These are phyloP conservation scores for Fremontodendron californicum DNA, from an alignment of 345 rosid genomes.

Conservation along the genomic window DNA sequence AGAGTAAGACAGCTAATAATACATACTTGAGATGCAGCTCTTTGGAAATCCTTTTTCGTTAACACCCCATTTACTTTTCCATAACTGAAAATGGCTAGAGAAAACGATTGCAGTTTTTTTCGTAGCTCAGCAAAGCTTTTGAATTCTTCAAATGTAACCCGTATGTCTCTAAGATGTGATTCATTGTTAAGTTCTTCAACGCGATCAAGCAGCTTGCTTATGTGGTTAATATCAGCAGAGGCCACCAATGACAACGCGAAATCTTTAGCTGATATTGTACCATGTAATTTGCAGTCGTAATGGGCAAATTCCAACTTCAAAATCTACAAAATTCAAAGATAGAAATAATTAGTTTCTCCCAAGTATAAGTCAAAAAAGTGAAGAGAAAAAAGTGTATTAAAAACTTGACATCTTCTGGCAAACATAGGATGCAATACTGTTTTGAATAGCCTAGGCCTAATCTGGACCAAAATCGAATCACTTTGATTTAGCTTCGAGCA, in stretches of 20 bases:
- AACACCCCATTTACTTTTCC: slow-evolving; percentile 54
- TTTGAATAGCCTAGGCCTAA: neutral
- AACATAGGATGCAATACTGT: neutral
- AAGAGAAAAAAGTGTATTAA: no score
- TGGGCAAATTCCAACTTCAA: slow-evolving; percentile 60
- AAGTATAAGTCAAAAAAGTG: no score
- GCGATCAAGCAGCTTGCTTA: slow-evolving; percentile 48
- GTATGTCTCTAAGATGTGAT: slow-evolving; percentile 29
- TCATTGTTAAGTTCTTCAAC: slow-evolving; percentile 42
- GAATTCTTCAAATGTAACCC: slow-evolving; percentile 52
- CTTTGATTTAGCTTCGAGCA: no score
- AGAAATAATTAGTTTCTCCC: neutral
- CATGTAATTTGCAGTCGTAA: slow-evolving; percentile 39
- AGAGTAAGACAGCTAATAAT: no score
- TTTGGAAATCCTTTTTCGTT: slow-evolving; percentile 56
- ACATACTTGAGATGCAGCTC: slow-evolving; percentile 61
- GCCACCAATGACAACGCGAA: slow-evolving; percentile 64
- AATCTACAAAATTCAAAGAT: slow-evolving; percentile 28
- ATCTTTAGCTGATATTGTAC: slow-evolving; percentile 60
- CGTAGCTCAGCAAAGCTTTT: slow-evolving; percentile 56
- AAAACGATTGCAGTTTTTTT: slow-evolving; percentile 42
- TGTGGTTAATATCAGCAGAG: slow-evolving; percentile 53
- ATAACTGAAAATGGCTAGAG: slow-evolving; percentile 59
- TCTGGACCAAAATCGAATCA: no score
- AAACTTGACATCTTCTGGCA: no score